Base-by-base conservation (phyloP, 768 basidiomycete genomes). In the Solioccasus polychromus region DNA sequence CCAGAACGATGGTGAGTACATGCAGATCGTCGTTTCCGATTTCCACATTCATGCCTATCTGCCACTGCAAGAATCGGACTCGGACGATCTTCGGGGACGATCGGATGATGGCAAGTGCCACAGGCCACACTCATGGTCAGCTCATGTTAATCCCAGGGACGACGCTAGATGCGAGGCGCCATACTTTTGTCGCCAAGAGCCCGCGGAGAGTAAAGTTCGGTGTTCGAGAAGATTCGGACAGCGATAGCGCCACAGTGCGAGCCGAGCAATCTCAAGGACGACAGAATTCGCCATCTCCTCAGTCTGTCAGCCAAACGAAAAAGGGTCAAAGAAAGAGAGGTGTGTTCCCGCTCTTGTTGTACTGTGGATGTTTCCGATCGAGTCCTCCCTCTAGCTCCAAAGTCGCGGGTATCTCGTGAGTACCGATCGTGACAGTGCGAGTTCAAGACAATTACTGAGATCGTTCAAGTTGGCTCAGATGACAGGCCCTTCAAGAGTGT, bases 121-220 rank as follows among this genome's bases (percentile, higher is more conserved):
- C 14, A 5, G 4, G 30, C 4, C 30, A 5, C 30, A 15, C 30
- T 15, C 30, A 9, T 31, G 14, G 29, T 15, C 25, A n/a, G 26
- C 8, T 43, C 8, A 31, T 14, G 34, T 22, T 30, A 7, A 47
- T 30, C 17, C 5, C 22, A 18, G 17, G 18, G 39, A 44, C 36
- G 29, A 10, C 22, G 19, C 28, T 17, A 58, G 58, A 28, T 39
- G 44, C 9, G 22, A 46, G 15, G 24, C 41, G 25, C 38, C 37
- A 17, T 22, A 22, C 9, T 19, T 19, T 19, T 7, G 28, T 22
- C 19, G 2, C 41, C 17, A 55, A 44, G 15, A 28, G 36, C 26
- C n/a, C 50, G 15, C 53, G 35, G 35, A 50, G 30, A 17, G 59
- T 64, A 14, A 40, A 25, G 8, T 62, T 62, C 20, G 46, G 48